Base-by-base conservation (phyloP, 23 red algal genomes). In the Pyropia yezoensis region DNA sequence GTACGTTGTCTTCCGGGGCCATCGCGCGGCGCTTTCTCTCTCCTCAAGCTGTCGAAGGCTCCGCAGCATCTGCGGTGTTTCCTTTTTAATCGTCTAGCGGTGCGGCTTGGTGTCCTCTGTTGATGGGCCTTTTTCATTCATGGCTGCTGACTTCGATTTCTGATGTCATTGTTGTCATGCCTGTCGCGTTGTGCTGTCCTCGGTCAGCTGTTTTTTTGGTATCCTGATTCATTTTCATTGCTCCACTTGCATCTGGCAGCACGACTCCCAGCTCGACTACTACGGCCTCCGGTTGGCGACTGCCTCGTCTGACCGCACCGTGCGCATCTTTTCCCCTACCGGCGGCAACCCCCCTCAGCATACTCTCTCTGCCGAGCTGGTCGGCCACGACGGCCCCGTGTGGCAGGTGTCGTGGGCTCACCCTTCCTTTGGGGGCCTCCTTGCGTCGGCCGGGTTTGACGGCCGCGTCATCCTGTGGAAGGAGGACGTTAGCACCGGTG, bases 331-430 rank as follows among this genome's bases (percentile, higher is more conserved):
- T 54, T 47, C 39, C 39, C 39, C 39, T 47, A 47, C 39, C 11
- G 39, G 39, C 9, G 39, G 39, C 39, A 11, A 3, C 39, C 39
- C 39, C 39, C 39, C 39, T 47, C 39, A 47, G 11, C 70, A 83
- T 14, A 50, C 85, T 28, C 78, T 87, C 16, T 71, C 83, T 54
- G 80, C 85, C 15, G 88, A 88, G 23, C 30, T 98, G 23, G 67
- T 73, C 45, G 94, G 79, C 15, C 81, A 90, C 57, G 67, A 88
- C n/a, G 94, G 94, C 14, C 80, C 94, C 4, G 86, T 98, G 29
- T 98, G 94, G 94, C 94, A 98, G 52, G 73, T 98, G 15, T 70
- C 84, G 8, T 98, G 94, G 94, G 85, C 85, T 18, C 94, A 98
- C 56, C 94, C 94, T 18, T 72, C 74, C 15, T 85, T 85, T 59